Evolutionary conservation across 2,329 filamentous ascomycete species (phyloP).

Genomic region (Knoxdaviesia capensis): DNA sequence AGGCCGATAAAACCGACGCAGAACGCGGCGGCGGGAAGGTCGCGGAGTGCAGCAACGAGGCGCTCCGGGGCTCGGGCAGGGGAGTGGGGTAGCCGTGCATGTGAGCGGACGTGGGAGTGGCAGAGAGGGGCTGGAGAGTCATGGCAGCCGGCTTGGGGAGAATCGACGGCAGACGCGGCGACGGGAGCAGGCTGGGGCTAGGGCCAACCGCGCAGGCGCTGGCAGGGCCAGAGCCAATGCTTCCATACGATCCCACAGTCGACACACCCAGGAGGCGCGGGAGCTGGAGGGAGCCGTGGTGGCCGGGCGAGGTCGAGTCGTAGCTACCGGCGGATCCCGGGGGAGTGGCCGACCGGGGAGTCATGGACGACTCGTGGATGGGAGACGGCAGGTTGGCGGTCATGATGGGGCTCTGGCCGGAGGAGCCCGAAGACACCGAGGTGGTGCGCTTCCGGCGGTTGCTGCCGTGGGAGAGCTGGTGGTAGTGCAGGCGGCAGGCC

Average conservation of each 20-base stretch:
- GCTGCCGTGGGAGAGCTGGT: constrained; percentile 66
- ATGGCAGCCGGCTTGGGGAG: constrained; percentile 43
- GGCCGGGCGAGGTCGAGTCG: constrained; percentile 20
- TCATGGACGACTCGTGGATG: constrained; percentile 19
- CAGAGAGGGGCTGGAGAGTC: constrained; percentile 18
- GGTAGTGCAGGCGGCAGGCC: constrained; percentile 71
- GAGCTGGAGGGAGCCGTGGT: constrained; percentile 23
- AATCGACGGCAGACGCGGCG: constrained; percentile 36
- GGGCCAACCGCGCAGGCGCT: too few species aligned
- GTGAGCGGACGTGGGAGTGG: constrained; percentile 12
- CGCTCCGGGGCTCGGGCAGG: constrained; percentile 23
- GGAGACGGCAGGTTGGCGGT: constrained; percentile 27
- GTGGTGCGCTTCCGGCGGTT: constrained; percentile 60
- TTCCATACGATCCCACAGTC: constrained; percentile 5
- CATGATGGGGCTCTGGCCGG: constrained; percentile 29
- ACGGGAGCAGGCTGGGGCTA: constrained; percentile 13
- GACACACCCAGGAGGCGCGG: constrained; percentile 26
- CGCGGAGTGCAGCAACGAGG: constrained; percentile 20
- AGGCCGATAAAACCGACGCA: constrained; percentile 6
- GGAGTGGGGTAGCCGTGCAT: constrained; percentile 16
- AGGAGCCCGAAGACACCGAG: constrained; percentile 45
- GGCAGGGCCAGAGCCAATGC: constrained; percentile 1
- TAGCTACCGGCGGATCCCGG: constrained; percentile 23
- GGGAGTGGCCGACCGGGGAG: constrained; percentile 27
- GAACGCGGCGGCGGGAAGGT: constrained; percentile 13